Evolutionary conservation across 148 eudicot species (phyloP), one percentile per base, ranked within the genome.

Genomic region (Rhododendron williamsianum): DNA sequence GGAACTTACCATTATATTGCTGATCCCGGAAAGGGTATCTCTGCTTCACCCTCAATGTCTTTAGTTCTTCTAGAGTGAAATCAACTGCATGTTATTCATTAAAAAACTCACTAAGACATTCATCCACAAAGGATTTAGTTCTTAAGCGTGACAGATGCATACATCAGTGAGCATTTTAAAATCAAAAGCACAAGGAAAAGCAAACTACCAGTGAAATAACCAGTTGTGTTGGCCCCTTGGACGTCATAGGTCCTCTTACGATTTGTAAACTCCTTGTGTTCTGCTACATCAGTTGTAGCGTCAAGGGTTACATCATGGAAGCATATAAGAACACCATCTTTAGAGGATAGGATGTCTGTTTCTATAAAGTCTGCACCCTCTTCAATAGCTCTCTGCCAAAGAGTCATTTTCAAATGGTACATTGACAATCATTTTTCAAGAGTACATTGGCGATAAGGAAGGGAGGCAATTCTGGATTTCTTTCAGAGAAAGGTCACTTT

Each of bases 351-450:
- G 81, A 95, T 93, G 90, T 97, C 98, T 4, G 98, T 87, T 88
- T 95, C 98, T 89, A 97, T 94, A 86, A 94, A 95, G 89, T 97
- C 99, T 45, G 99, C 86, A 76, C 99, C 98, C 89, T 95, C 99
- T 84, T 92, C 94, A 83, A 97, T 94, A 41, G 99, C 99, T 92
- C 93, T 94, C 99, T 96, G 95, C 86, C 86, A 82, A 80, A 49
- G 78, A 60, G 18, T 72, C 36, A 54, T 72, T 74, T 81, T 71
- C 43, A 67, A 10, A 23, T 33, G 82, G 82, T 43, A 69, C 69
- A 69, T 43, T 23, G 38, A 4, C 21, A 46, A 12, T 71, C 77
- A 72, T 52, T 73, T 81, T 72, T 46, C 43, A 12, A 38, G 27
- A 86, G 58, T 33, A 72, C 56, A 72, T 74, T 13, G 33, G 19